Evolutionary conservation across 495 filamentous ascomycete species (phyloP).

Genomic region (Lasiosphaeris hirsuta): DNA sequence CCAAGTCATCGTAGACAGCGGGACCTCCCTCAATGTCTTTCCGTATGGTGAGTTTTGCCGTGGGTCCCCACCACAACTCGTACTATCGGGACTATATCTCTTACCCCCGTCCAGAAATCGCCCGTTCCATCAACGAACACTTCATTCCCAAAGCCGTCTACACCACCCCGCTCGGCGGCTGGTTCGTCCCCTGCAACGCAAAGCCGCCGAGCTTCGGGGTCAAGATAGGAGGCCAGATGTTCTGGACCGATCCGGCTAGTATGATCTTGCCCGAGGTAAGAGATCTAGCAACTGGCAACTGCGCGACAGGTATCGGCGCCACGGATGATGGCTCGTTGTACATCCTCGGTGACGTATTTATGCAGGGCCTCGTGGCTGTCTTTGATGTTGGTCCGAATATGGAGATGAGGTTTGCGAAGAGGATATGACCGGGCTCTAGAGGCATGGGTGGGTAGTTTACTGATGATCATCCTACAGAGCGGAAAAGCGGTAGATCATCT

Average conservation of each 20-base stretch:
- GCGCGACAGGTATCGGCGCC: slow-evolving; percentile 41
- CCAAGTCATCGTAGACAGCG: slow-evolving; percentile 37
- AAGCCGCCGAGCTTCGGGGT: slow-evolving; percentile 48
- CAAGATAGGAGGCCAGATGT: slow-evolving; percentile 45
- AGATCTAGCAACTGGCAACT: slow-evolving; percentile 33
- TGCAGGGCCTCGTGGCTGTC: slow-evolving; percentile 57
- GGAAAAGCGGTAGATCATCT: too few relatives aligned
- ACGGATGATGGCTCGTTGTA: slow-evolving; percentile 32
- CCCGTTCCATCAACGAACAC: slow-evolving; percentile 38
- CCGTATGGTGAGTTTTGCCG: slow-evolving; percentile 16
- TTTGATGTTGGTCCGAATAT: slow-evolving; percentile 53
- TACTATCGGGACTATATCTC: neutral
- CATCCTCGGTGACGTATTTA: slow-evolving; percentile 58
- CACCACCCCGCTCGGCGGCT: slow-evolving; percentile 25
- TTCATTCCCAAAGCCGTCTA: slow-evolving; percentile 43
- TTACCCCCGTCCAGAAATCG: slow-evolving; percentile 20
- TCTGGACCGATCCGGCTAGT: slow-evolving; percentile 49
- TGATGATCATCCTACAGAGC: too few relatives aligned
- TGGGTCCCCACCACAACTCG: neutral
- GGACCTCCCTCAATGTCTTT: slow-evolving; percentile 35
- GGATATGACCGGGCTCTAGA: neutral
- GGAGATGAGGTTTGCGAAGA: slow-evolving; percentile 46
- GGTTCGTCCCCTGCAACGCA: slow-evolving; percentile 49
- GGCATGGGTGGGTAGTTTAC: too few relatives aligned
- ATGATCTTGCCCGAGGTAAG: slow-evolving; percentile 43